A percentile compares a stretch with the other conserved stretches of the same genome.
These are phyloP conservation scores for Rachicladosporium sp. DNA, from an alignment of 2,329 filamentous ascomycete genomes.

Conservation along the genomic window DNA sequence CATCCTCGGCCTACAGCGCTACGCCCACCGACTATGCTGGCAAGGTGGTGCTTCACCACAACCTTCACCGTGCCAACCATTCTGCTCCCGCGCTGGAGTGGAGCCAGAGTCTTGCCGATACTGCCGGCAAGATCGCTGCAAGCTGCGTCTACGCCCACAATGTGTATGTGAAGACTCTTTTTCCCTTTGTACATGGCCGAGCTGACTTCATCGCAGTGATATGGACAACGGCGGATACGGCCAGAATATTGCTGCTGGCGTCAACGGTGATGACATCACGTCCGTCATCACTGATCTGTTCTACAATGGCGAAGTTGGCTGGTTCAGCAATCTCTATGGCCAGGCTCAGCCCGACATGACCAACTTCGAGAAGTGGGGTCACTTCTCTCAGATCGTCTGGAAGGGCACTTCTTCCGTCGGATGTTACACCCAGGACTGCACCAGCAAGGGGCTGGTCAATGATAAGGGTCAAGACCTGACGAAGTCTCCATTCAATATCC, in stretches of 20 bases:
- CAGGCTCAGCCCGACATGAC: slow-evolving; percentile 42
- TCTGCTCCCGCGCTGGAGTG: slow-evolving; percentile 55
- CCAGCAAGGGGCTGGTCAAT: slow-evolving; percentile 37
- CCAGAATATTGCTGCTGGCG: slow-evolving; percentile 77
- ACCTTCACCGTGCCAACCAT: slow-evolving; percentile 76
- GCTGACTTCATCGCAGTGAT: slow-evolving; percentile 35
- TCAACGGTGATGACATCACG: slow-evolving; percentile 44
- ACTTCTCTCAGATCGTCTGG: slow-evolving; percentile 69
- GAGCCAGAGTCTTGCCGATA: slow-evolving; percentile 50
- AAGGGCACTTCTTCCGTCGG: slow-evolving; percentile 49
- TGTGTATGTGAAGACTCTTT: no score
- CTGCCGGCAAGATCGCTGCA: slow-evolving; percentile 51
- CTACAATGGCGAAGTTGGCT: slow-evolving; percentile 63
- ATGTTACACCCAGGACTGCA: slow-evolving; percentile 48
- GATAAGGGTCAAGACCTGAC: slow-evolving; percentile 21
- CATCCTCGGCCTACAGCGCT: slow-evolving; percentile 4
- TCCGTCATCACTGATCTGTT: slow-evolving; percentile 67
- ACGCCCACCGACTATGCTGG: slow-evolving; percentile 20
- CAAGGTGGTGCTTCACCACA: slow-evolving; percentile 60
- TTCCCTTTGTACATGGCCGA: no score
- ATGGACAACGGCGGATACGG: slow-evolving; percentile 58
- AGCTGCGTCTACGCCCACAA: slow-evolving; percentile 65
- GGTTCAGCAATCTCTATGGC: no score
- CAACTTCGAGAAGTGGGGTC: slow-evolving; percentile 56
- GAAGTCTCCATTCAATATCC: no score